Conservation (phyloP, 169 alveolate species). For the Plasmodium knowlesi region DNA sequence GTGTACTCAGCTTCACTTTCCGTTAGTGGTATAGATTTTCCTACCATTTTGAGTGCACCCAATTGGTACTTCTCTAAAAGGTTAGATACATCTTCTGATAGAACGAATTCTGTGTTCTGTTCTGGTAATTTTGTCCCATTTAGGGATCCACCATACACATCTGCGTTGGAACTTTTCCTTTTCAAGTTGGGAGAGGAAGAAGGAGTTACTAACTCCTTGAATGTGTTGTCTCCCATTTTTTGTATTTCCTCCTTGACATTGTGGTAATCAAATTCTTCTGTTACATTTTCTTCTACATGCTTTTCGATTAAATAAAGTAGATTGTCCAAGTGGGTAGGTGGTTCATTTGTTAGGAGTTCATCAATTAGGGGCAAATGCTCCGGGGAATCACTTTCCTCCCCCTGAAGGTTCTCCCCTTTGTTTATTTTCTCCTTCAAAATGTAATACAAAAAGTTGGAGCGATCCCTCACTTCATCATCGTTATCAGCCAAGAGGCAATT, state of each 20-base stretch:
- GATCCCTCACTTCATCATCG: slow-evolving; percentile 87
- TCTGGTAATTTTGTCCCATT: slow-evolving; percentile 8
- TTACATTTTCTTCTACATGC: slow-evolving; percentile 9
- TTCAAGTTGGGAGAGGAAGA: not conserved
- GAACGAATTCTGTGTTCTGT: not conserved
- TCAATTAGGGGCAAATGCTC: not conserved
- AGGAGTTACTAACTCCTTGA: not conserved
- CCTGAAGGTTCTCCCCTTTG: not conserved
- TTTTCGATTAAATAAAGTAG: slow-evolving; percentile 3
- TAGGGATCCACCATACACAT: slow-evolving; percentile 6
- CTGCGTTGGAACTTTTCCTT: slow-evolving; percentile 24
- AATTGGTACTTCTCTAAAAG: slow-evolving; percentile 31
- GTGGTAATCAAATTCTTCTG: slow-evolving; percentile 22
- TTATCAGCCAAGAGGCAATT: slow-evolving; percentile 79
- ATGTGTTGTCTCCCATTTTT: not conserved
- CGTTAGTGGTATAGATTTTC: slow-evolving; percentile 79
- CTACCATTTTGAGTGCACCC: slow-evolving; percentile 50
- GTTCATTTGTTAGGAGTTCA: not conserved
- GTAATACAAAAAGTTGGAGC: slow-evolving; percentile 79
- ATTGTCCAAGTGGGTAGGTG: not conserved
- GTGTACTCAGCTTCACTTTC: slow-evolving; percentile 90
- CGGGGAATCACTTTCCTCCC: not conserved
- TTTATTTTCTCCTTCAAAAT: slow-evolving; percentile 36
- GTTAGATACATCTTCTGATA: slow-evolving; percentile 9
- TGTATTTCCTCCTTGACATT: slow-evolving; percentile 18